phyloP scores from a whole-genome alignment of 1,139 yeast genomes.

The Lodderomyces elongisporus region DNA sequence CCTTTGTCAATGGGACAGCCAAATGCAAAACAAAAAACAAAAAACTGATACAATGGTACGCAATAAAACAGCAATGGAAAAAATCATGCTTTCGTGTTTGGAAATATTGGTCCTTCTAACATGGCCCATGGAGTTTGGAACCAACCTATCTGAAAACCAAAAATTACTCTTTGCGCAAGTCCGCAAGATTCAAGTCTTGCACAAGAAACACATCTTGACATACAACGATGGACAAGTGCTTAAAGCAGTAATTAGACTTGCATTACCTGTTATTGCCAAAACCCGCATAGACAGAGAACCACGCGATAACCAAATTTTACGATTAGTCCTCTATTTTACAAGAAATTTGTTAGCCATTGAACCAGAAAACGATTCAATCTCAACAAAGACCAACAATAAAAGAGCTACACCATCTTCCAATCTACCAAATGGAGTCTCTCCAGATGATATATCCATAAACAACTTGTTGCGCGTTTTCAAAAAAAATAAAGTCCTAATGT shows the following conservation, averaged over 20 bases:
- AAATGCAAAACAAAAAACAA: slow-evolving; percentile 17
- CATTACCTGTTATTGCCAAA: slow-evolving; percentile 59
- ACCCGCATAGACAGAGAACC: slow-evolving; percentile 55
- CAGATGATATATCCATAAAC: slow-evolving; percentile 66
- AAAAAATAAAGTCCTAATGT: slow-evolving; percentile 65
- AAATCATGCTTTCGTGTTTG: slow-evolving; percentile 64
- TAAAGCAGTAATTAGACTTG: slow-evolving; percentile 65
- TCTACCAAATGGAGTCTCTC: slow-evolving; percentile 50
- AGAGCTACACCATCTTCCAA: slow-evolving; percentile 31
- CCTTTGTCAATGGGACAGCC: slow-evolving; percentile 67
- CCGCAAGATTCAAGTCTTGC: slow-evolving; percentile 59
- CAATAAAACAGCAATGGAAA: slow-evolving; percentile 42
- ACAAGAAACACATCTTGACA: slow-evolving; percentile 64
- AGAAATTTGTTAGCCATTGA: slow-evolving; percentile 75
- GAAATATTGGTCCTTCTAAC: slow-evolving; percentile 82
- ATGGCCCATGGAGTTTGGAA: slow-evolving; percentile 61
- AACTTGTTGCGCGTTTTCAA: slow-evolving; percentile 55
- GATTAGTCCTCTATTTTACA: slow-evolving; percentile 67
- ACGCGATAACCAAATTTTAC: slow-evolving; percentile 68
- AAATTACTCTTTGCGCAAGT: slow-evolving; percentile 54
- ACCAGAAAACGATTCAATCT: slow-evolving; percentile 53
- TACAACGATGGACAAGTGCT: slow-evolving; percentile 59
- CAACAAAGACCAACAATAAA: slow-evolving; percentile 34
- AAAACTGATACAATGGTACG: slow-evolving; percentile 7
- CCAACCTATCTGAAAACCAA: slow-evolving; percentile 54